Percentiles rank a stretch among this genome's conserved stretches.
phyloP scores from a whole-genome alignment of 2,329 filamentous ascomycete genomes.

The Beauveria scarabaeidicola region DNA sequence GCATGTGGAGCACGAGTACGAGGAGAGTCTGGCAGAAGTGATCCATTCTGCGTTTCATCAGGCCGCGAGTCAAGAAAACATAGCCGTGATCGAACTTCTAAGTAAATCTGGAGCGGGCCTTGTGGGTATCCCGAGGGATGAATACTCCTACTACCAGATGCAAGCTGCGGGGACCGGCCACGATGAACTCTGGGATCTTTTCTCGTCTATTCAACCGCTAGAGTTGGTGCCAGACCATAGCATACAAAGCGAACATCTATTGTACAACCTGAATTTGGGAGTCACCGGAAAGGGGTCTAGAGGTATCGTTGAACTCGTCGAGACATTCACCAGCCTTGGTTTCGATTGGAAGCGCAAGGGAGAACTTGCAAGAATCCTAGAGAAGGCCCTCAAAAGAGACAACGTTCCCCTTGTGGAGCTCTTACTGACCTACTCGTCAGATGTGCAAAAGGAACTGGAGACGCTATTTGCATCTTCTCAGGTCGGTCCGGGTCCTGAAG shows the following conservation, averaged over 20 bases:
- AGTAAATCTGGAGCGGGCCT: neutral
- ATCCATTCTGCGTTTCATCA: neutral
- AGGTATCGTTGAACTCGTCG: neutral
- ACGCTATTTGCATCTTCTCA: rapidly evolving
- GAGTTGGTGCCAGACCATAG: neutral
- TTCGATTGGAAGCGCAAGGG: neutral
- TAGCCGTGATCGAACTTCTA: neutral
- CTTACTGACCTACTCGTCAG: neutral
- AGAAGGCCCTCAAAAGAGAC: neutral
- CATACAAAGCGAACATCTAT: neutral
- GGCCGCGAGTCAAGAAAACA: neutral
- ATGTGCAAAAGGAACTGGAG: neutral
- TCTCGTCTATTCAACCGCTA: neutral
- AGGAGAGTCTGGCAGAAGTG: too few species aligned
- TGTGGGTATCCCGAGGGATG: neutral
- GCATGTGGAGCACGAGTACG: neutral
- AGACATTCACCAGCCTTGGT: neutral
- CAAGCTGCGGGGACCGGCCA: neutral
- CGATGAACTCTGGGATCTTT: slow-evolving; percentile 1
- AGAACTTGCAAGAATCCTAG: neutral
- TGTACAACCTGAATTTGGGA: rapidly evolving
- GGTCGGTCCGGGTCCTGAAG: neutral
- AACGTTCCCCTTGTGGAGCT: neutral
- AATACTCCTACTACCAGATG: neutral
- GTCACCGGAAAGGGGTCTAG: neutral